A percentile compares a stretch with the other conserved stretches of the same genome.
phyloP scores from a whole-genome alignment of 75 land plant species.

The Azolla pinnata region DNA sequence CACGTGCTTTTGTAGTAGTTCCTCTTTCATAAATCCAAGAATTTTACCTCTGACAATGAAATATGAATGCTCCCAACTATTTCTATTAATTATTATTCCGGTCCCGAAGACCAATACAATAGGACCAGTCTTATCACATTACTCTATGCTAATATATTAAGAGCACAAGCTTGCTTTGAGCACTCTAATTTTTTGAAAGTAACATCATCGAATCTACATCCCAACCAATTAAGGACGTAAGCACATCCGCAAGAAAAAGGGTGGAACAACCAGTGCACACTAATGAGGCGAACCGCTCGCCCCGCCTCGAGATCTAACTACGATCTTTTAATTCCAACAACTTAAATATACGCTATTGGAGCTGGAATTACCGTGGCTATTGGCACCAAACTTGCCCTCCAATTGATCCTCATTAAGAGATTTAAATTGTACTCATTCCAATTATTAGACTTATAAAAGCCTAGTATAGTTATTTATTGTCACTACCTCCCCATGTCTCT shows the following conservation, averaged over 20 bases:
- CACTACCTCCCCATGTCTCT: slow-evolving; percentile 38
- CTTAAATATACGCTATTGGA: slow-evolving; percentile 42
- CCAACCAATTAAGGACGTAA: too few species aligned
- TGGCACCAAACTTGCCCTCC: slow-evolving; percentile 43
- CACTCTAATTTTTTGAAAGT: not conserved
- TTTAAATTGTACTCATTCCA: slow-evolving; percentile 43
- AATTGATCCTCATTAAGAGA: slow-evolving; percentile 39
- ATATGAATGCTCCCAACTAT: too few species aligned
- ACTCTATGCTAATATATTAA: not conserved
- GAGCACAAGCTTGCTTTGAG: too few species aligned
- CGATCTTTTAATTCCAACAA: slow-evolving; percentile 39
- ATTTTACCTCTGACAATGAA: too few species aligned
- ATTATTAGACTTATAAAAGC: slow-evolving; percentile 29
- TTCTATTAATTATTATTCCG: too few species aligned
- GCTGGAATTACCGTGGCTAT: slow-evolving; percentile 31
- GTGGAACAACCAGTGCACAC: slow-evolving; percentile 15
- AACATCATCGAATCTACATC: slow-evolving; percentile 10
- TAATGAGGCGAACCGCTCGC: slow-evolving; percentile 9
- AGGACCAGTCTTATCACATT: not conserved
- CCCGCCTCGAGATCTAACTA: slow-evolving; percentile 31
- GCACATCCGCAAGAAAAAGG: slow-evolving; percentile 26
- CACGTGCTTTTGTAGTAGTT: too few species aligned
- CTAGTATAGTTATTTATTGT: slow-evolving; percentile 46
- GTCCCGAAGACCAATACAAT: too few species aligned
- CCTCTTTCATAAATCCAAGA: too few species aligned